Percentiles rank a stretch among this genome's conserved stretches.
Evolutionary conservation across 2,329 filamentous ascomycete species (phyloP).

Genomic region (Biscogniauxia mediterranea): DNA sequence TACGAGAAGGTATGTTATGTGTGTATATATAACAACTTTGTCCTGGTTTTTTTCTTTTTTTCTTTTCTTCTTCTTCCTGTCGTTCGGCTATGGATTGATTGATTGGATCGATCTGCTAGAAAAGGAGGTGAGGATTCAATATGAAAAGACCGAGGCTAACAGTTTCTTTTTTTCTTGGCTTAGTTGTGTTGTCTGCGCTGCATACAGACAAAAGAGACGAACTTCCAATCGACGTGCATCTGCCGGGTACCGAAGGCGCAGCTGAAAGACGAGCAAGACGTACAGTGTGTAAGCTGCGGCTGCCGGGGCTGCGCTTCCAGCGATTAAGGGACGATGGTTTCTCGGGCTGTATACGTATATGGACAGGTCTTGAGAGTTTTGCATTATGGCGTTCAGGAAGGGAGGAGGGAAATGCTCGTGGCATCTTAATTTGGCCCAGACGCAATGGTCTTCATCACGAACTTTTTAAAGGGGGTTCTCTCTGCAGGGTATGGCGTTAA

Average conservation of each 20-base stretch:
- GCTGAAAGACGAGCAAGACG: conserved; percentile 84
- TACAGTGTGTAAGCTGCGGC: conserved; percentile 93
- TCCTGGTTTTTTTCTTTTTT: not conserved
- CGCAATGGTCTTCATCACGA: not conserved
- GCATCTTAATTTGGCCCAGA: conserved; percentile 3
- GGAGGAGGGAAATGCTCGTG: not conserved
- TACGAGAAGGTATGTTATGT: conserved; percentile 81
- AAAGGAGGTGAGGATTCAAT: not conserved
- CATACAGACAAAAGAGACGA: conserved; percentile 99
- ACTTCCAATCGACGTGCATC: conserved; percentile 96
- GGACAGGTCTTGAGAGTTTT: conserved; percentile 11
- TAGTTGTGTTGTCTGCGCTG: conserved; percentile 91
- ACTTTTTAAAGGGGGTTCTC: not conserved
- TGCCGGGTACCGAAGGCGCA: conserved; percentile 89
- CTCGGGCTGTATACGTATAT: not conserved
- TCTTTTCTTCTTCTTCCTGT: not conserved
- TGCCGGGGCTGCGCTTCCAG: conserved; percentile 87
- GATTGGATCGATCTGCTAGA: no score
- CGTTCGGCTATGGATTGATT: no score
- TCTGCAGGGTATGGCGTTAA: not conserved
- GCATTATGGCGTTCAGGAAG: conserved; percentile 25
- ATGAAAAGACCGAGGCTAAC: conserved; percentile 1
- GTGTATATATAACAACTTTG: not conserved
- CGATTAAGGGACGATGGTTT: conserved; percentile 52
- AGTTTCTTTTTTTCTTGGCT: conserved; percentile 24